Conservation (phyloP, 768 basidiomycete genomes). For the Sarcodon aspratus region DNA sequence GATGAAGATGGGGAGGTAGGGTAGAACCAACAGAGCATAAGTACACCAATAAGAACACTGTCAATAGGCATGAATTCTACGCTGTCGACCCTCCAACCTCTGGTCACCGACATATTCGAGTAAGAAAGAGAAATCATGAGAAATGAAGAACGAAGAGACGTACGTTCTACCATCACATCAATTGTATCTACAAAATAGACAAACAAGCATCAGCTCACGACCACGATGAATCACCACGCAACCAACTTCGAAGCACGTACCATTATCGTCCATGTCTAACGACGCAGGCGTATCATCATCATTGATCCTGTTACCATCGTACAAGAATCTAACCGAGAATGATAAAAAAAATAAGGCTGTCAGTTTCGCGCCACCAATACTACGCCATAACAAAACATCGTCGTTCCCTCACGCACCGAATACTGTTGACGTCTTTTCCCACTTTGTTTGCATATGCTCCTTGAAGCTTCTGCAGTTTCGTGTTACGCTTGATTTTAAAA, state of each 20-base stretch:
- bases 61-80: not conserved
- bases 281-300: conserved; percentile 82
- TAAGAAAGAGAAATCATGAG: conserved; percentile 5
- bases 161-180: conserved; percentile 96
- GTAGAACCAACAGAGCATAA: not conserved
- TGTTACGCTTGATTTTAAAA: conserved; percentile 95
- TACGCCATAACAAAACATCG: conserved; percentile 4
- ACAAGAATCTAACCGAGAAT: conserved; percentile 57
- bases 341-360: not conserved
- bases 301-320: conserved; percentile 77
- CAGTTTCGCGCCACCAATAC: conserved; percentile 1
- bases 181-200: conserved; percentile 54
- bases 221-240: not conserved
- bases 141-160: conserved; percentile 18
- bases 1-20: not conserved
- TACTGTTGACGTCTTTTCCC: conserved; percentile 78
- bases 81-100: not conserved
- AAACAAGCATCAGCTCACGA: conserved; percentile 1
- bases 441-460: conserved; percentile 89
- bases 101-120: not conserved
- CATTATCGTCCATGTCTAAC: conserved; percentile 85
- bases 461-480: conserved; percentile 86
- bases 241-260: conserved; percentile 26
- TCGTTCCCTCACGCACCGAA: conserved; percentile 48
- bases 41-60: not conserved